Evolutionary conservation across 2,329 filamentous ascomycete species (phyloP), one percentile per base, ranked within the genome.

Genomic region (Cadophora gregata): DNA sequence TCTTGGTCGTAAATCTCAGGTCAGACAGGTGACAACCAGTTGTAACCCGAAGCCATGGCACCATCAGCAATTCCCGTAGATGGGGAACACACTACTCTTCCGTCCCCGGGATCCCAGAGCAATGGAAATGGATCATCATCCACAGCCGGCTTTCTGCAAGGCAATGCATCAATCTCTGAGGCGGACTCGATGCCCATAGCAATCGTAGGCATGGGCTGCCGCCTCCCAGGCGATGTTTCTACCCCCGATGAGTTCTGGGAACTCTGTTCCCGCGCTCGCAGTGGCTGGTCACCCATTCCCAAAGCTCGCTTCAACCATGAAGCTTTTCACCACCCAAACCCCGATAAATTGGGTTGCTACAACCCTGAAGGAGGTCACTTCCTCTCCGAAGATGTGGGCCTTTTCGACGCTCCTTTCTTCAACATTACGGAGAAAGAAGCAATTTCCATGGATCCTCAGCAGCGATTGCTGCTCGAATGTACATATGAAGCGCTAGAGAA

Each of bases 321-420:
- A 16, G 82, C 82, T 10, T 86, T 84, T 72, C 85, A 83, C 69
- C 85, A 87, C 69, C 84, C 84, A 0, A 81, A 83, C n/a, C 70
- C 75, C 16, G 78, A 60, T 69, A 70, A 73, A 19, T 55, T 63
- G 10, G 71, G 71, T 24, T 71, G 67, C 60, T 70, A 72, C 38
- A 70, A 73, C 65, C 60, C 70, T 24, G 31, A 71, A 64, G 74
- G 73, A 8, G 73, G 70, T 3, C 70, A 74, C 47, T 76, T 74
- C 36, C 59, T 76, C 1, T 55, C 69, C 2, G 71, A 75, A 66
- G 72, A 76, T 63, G 16, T 72, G 19, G 68, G 60, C 12, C 50
- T 72, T 16, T 76, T 76, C 59, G 73, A 76, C 63, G 73, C 72
- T 19, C 70, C 71, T 2, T 76, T 75, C 42, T 75, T 76, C 58